phyloP scores from a whole-genome alignment of 495 filamentous ascomycete genomes.

The Trichocladium antarcticum region DNA sequence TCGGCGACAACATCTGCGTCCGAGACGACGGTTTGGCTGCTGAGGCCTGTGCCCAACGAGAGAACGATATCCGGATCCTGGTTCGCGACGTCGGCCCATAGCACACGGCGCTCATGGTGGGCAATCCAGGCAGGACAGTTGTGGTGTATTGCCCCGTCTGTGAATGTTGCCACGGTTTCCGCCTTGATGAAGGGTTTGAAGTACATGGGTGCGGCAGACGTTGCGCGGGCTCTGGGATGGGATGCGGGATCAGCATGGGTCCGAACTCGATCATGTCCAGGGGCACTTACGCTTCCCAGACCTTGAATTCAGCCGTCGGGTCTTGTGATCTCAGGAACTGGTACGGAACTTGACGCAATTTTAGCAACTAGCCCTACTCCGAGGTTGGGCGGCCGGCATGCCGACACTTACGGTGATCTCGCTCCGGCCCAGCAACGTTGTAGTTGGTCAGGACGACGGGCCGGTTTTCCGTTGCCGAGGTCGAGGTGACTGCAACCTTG shows the following conservation, averaged over 20 bases:
- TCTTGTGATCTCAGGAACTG: slow-evolving; percentile 36
- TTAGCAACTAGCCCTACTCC: too few relatives aligned
- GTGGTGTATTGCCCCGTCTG: slow-evolving; percentile 37
- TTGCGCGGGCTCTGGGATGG: slow-evolving; percentile 28
- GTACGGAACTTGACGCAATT: slow-evolving; percentile 21
- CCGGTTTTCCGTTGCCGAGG: slow-evolving; percentile 27
- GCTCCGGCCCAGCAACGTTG: slow-evolving; percentile 20
- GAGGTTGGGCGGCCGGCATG: too few relatives aligned
- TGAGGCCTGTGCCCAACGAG: slow-evolving; percentile 32
- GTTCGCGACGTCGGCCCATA: slow-evolving; percentile 35
- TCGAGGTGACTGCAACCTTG: slow-evolving; percentile 40
- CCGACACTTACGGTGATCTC: neutral
- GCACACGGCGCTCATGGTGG: slow-evolving; percentile 35
- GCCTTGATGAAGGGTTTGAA: slow-evolving; percentile 39
- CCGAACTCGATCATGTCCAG: neutral
- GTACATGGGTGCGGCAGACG: slow-evolving; percentile 38
- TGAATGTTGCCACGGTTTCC: slow-evolving; percentile 28
- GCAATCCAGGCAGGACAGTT: slow-evolving; percentile 41
- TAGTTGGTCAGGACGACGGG: slow-evolving; percentile 43
- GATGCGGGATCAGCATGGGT: neutral
- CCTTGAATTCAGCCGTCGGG: slow-evolving; percentile 33
- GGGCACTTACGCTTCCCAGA: slow-evolving; percentile 39
- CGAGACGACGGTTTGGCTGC: slow-evolving; percentile 1
- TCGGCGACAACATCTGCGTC: slow-evolving; percentile 8
- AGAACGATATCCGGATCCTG: slow-evolving; percentile 38